Percentiles rank a stretch among this genome's conserved stretches.
phyloP scores from a whole-genome alignment of 805 yeast species.

The Candida tallmaniae region DNA sequence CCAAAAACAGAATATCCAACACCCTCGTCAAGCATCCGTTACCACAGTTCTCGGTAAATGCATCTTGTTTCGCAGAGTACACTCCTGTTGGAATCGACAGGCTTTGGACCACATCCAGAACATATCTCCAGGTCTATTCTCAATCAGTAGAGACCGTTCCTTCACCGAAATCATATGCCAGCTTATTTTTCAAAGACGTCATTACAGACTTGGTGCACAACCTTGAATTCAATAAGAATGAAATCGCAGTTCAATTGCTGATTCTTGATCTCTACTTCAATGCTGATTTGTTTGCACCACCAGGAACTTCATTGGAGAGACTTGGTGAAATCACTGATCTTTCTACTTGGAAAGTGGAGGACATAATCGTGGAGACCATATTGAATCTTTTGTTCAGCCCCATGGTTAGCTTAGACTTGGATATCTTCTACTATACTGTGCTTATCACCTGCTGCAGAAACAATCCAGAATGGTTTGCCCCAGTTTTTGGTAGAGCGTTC shows the following conservation, averaged over 20 bases:
- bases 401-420: conserved; percentile 62
- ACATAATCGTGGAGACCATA: conserved; percentile 78
- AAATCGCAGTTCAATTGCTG: conserved; percentile 78
- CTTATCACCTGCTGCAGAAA: conserved; percentile 82
- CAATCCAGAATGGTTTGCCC: conserved; percentile 74
- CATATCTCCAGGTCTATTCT: conserved; percentile 57
- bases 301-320: conserved; percentile 76
- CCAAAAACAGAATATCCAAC: conserved; percentile 32
- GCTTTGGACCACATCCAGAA: conserved; percentile 64
- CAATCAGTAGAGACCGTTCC: conserved; percentile 57
- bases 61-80: conserved; percentile 9
- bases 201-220: conserved; percentile 70
- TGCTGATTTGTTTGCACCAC: conserved; percentile 44
- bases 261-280: conserved; percentile 70
- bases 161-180: conserved; percentile 30
- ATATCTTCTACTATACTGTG: conserved; percentile 77
- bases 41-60: conserved; percentile 27
- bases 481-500: conserved; percentile 89
- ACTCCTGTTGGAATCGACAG: conserved; percentile 43
- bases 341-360: conserved; percentile 90
- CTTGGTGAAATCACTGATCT: conserved; percentile 40
- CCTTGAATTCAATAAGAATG: conserved; percentile 84
- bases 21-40: conserved; percentile 37
- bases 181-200: conserved; percentile 67
- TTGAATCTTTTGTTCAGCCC: conserved; percentile 72